A percentile compares a stretch with the other conserved stretches of the same genome.
These are phyloP conservation scores for Aspergillus udagawae DNA, from an alignment of 2,329 filamentous ascomycete genomes.

Conservation along the genomic window DNA sequence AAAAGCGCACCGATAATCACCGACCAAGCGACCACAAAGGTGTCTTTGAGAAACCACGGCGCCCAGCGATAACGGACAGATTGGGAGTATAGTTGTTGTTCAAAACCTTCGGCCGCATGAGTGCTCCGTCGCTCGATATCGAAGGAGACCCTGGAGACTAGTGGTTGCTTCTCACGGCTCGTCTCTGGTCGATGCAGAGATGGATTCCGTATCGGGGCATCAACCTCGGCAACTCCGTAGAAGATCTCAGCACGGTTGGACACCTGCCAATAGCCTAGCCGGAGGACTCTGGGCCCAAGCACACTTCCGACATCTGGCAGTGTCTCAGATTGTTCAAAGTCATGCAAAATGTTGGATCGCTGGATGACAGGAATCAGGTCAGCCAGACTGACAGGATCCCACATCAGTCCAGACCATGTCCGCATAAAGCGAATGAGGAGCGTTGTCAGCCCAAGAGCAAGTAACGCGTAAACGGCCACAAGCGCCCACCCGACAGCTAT, in stretches of 20 bases:
- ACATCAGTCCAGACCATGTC: constrained; percentile 70
- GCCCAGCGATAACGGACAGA: constrained; percentile 62
- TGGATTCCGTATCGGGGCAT: constrained; percentile 47
- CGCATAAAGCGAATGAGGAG: constrained; percentile 63
- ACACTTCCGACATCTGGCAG: constrained; percentile 45
- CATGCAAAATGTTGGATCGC: constrained; percentile 70
- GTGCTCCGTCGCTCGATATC: constrained; percentile 37
- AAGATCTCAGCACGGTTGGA: constrained; percentile 66
- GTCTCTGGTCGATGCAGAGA: constrained; percentile 28
- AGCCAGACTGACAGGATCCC: constrained; percentile 79
- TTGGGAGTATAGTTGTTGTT: constrained; percentile 50
- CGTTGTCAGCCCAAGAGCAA: constrained; percentile 56
- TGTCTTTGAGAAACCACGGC: constrained; percentile 70
- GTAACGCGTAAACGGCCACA: constrained; percentile 67
- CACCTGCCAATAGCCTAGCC: constrained; percentile 82
- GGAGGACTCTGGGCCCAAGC: constrained; percentile 57
- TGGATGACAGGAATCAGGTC: constrained; percentile 76
- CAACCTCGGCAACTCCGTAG: constrained; percentile 71
- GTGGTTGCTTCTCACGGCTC: constrained; percentile 25
- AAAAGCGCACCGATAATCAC: constrained; percentile 59
- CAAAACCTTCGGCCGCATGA: constrained; percentile 42
- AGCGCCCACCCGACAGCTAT: constrained; percentile 75
- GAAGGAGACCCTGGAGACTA: constrained; percentile 29
- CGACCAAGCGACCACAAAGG: constrained; percentile 62
- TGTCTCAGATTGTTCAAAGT: constrained; percentile 68